A percentile compares a stretch with the other conserved stretches of the same genome.
These are phyloP conservation scores for Diaporthe velutina DNA, from an alignment of 2,329 filamentous ascomycete species.

Conservation along the genomic window DNA sequence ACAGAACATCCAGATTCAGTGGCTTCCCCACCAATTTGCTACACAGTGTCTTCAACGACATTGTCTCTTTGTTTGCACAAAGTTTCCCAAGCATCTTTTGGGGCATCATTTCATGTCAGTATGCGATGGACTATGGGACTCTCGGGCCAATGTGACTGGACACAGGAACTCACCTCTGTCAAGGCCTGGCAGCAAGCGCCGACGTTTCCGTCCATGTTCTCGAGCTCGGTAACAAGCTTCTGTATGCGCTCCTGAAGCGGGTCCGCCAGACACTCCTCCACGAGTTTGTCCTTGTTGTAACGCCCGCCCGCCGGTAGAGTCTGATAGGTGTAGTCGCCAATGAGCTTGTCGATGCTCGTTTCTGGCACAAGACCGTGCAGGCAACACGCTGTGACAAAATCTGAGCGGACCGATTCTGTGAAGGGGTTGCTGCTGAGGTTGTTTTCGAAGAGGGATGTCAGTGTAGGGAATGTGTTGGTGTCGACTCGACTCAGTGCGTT, in stretches of 20 bases:
- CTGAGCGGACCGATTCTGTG: constrained; percentile 70
- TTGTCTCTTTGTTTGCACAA: constrained; percentile 81
- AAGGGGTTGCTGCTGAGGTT: constrained; percentile 68
- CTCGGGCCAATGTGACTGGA: not conserved
- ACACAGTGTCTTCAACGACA: constrained; percentile 82
- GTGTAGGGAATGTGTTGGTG: constrained; percentile 78
- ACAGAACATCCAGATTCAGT: constrained; percentile 78
- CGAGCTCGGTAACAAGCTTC: constrained; percentile 83
- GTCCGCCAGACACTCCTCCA: constrained; percentile 83
- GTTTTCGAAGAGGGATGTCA: constrained; percentile 71
- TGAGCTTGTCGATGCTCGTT: constrained; percentile 80
- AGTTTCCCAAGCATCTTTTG: constrained; percentile 74
- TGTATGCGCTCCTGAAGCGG: constrained; percentile 82
- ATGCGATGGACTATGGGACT: too few relatives aligned
- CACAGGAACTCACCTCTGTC: constrained; percentile 68
- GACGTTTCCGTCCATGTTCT: constrained; percentile 92
- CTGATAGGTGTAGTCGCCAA: constrained; percentile 88
- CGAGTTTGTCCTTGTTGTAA: constrained; percentile 82
- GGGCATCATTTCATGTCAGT: constrained; percentile 4
- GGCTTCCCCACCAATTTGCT: constrained; percentile 80
- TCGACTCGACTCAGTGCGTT: constrained; percentile 85
- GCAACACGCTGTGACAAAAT: constrained; percentile 92
- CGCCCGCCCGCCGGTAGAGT: constrained; percentile 80
- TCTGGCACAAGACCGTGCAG: constrained; percentile 88
- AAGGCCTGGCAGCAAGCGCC: constrained; percentile 86